These are phyloP conservation scores for Venturia effusa DNA, from an alignment of 2,329 filamentous ascomycete genomes.

Conservation along the genomic window DNA sequence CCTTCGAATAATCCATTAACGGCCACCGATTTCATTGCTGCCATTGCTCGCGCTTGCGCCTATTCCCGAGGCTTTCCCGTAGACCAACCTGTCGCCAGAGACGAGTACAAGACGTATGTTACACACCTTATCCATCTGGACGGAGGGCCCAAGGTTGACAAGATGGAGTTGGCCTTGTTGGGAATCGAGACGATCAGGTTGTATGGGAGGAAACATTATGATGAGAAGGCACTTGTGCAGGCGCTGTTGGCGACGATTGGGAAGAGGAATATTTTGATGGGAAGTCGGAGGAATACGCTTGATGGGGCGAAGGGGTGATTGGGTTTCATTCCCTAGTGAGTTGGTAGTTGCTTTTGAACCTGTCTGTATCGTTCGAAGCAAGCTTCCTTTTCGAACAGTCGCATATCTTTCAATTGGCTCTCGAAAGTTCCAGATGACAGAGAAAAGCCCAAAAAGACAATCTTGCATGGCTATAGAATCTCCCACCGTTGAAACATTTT, in stretches of 20 bases:
- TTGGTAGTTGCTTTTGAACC: no score
- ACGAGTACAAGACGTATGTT: constrained; percentile 57
- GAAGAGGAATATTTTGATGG: constrained; percentile 43
- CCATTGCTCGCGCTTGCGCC: constrained; percentile 52
- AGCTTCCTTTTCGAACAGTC: no score
- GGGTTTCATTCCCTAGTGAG: no score
- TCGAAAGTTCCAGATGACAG: no score
- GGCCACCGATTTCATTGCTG: constrained; percentile 70
- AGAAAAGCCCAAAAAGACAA: no score
- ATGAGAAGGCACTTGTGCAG: constrained; percentile 61
- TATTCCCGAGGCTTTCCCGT: constrained; percentile 45
- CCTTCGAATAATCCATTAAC: constrained; percentile 54
- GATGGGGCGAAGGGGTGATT: constrained; percentile 15
- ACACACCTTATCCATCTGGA: constrained; percentile 78
- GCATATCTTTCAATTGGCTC: no score
- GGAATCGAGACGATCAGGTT: constrained; percentile 70
- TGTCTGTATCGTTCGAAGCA: no score
- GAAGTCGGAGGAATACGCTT: constrained; percentile 50
- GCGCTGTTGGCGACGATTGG: constrained; percentile 63
- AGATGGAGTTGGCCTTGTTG: constrained; percentile 46
- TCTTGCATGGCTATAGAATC: no score
- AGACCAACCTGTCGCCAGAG: constrained; percentile 10
- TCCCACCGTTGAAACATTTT: no score
- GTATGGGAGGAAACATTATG: constrained; percentile 67
- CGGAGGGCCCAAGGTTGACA: constrained; percentile 60